Conservation (phyloP, 768 basidiomycete species). For the Cyathus striatus region DNA sequence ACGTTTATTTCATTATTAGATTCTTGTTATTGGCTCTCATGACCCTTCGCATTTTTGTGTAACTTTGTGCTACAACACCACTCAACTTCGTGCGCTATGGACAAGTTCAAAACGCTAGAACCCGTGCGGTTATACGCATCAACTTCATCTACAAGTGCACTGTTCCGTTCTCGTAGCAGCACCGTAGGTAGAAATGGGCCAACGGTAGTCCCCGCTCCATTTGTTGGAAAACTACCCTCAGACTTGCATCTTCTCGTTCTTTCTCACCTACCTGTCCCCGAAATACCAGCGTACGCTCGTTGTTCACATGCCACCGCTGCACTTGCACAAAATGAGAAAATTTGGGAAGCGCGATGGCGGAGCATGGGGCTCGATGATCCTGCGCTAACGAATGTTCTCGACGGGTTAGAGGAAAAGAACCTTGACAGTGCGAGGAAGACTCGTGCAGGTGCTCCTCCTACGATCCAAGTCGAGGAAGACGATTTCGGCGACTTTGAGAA, state of each 20-base stretch:
- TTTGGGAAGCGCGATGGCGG: slow-evolving; percentile 76
- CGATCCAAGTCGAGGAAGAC: slow-evolving; percentile 67
- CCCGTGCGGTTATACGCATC: slow-evolving; percentile 57
- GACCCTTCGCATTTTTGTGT: no score
- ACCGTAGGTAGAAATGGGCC: slow-evolving; percentile 13
- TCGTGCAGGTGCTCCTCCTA: slow-evolving; percentile 49
- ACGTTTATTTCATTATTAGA: no score
- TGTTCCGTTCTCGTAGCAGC: slow-evolving; percentile 19
- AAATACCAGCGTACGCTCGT: slow-evolving; percentile 72
- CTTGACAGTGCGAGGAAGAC: slow-evolving; percentile 30
- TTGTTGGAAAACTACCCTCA: slow-evolving; percentile 76
- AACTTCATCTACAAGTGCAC: slow-evolving; percentile 24
- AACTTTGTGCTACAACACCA: no score
- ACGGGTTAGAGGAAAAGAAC: slow-evolving; percentile 49
- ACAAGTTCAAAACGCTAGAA: slow-evolving; percentile 84
- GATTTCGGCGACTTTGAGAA: slow-evolving; percentile 87
- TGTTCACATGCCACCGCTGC: slow-evolving; percentile 58
- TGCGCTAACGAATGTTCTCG: slow-evolving; percentile 43
- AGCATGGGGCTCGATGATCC: slow-evolving; percentile 47
- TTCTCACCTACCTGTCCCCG: slow-evolving; percentile 69
- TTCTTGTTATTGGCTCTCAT: no score
- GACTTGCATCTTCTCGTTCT: slow-evolving; percentile 75
- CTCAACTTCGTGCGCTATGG: no score
- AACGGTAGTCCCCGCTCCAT: slow-evolving; percentile 19
- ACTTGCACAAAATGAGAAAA: slow-evolving; percentile 61